Evolutionary conservation across 2,329 filamentous ascomycete species (phyloP).

Genomic region (Fusarium miscanthi): DNA sequence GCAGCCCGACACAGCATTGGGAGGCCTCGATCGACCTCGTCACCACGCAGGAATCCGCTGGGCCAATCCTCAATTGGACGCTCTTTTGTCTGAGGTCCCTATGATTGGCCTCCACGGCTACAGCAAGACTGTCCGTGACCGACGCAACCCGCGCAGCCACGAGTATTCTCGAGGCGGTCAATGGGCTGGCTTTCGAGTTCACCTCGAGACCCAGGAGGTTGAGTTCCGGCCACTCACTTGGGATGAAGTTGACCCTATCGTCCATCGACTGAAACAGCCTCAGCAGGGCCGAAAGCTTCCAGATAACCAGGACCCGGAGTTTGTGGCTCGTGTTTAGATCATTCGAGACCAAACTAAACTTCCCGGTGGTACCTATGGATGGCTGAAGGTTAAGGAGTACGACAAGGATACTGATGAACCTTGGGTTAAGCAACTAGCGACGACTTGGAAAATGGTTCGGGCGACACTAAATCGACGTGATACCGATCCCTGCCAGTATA

Average conservation of each 20-base stretch:
- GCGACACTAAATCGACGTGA: neutral
- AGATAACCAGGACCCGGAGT: rapidly evolving
- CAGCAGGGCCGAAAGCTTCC: too few relatives aligned
- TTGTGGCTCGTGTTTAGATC: neutral
- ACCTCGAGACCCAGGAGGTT: rapidly evolving
- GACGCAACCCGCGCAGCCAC: neutral
- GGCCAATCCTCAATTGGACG: neutral
- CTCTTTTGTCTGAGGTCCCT: rapidly evolving
- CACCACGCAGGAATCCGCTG: neutral
- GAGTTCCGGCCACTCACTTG: neutral
- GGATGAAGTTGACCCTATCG: neutral
- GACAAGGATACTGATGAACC: neutral
- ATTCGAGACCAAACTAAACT: neutral
- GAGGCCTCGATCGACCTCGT: rapidly evolving
- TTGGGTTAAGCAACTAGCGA: neutral
- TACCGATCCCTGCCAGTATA: neutral
- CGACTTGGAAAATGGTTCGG: neutral
- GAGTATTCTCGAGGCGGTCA: neutral
- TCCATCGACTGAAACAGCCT: neutral
- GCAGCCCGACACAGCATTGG: rapidly evolving
- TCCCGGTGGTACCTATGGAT: neutral
- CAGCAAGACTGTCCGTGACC: neutral
- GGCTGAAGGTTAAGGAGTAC: neutral
- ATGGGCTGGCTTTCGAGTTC: neutral
- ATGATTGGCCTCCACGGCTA: neutral